These are phyloP conservation scores for Chenopodium album DNA, from an alignment of 148 eudicot species.

Conservation along the genomic window DNA sequence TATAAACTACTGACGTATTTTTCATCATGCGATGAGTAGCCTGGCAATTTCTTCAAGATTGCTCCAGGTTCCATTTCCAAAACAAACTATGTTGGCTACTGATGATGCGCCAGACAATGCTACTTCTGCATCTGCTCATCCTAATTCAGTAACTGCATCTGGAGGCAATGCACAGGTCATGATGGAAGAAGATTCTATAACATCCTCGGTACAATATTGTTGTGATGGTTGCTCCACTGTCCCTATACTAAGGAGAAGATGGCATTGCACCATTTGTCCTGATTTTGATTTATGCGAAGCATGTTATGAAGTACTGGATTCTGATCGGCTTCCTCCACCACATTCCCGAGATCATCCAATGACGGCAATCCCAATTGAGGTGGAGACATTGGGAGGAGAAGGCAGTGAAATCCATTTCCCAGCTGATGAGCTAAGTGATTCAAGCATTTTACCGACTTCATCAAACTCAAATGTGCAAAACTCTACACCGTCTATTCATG, in stretches of 20 bases:
- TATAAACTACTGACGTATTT: conserved; percentile 17
- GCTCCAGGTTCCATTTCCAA: conserved; percentile 99
- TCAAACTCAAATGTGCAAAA: conserved; percentile 52
- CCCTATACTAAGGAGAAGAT: conserved; percentile 87
- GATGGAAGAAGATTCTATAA: conserved; percentile 93
- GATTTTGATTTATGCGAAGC: conserved; percentile 99
- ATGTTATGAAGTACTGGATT: conserved; percentile 89
- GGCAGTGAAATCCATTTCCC: conserved; percentile 77
- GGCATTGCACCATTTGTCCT: conserved; percentile 98
- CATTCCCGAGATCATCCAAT: conserved; percentile 97
- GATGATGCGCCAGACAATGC: conserved; percentile 75
- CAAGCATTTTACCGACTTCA: conserved; percentile 54
- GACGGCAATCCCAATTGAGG: conserved; percentile 96
- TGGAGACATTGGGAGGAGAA: conserved; percentile 81
- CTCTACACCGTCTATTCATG: conserved; percentile 78
- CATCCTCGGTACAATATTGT: conserved; percentile 96
- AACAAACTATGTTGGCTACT: conserved; percentile 88
- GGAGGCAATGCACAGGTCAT: conserved; percentile 71
- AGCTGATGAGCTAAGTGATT: conserved; percentile 58
- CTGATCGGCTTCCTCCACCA: conserved; percentile 89
- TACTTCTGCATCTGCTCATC: conserved; percentile 47
- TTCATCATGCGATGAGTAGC: conserved; percentile 43
- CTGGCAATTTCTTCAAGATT: conserved; percentile 97
- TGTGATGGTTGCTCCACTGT: conserved; percentile 99
- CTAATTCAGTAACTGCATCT: conserved; percentile 48